phyloP scores from a whole-genome alignment of 495 filamentous ascomycete genomes.

The Penicillium egyptiacum region DNA sequence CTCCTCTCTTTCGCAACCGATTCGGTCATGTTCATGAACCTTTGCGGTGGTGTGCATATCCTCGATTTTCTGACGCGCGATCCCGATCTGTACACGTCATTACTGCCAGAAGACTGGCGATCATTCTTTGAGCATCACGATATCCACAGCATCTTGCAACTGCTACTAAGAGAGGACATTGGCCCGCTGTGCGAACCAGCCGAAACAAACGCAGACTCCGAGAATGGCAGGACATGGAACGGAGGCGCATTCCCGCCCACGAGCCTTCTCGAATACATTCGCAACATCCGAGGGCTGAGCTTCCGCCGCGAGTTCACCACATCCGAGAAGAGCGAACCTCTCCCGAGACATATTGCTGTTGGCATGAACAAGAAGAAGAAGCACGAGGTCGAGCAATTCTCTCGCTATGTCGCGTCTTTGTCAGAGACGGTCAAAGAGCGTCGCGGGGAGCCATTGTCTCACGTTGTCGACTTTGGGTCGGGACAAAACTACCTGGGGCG shows the following conservation, averaged over 20 bases:
- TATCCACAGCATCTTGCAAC: constrained; percentile 71
- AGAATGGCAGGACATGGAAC: constrained; percentile 42
- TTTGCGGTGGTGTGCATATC: constrained; percentile 93
- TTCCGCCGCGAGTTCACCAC: constrained; percentile 60
- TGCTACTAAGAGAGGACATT: constrained; percentile 71
- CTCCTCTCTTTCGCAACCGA: constrained; percentile 76
- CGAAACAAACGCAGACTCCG: not conserved
- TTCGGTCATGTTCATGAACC: constrained; percentile 72
- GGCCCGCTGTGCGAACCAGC: constrained; percentile 7
- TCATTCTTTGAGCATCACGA: constrained; percentile 68
- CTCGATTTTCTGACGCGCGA: constrained; percentile 90
- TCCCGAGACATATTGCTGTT: constrained; percentile 70
- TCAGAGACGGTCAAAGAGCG: constrained; percentile 56
- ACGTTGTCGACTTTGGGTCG: constrained; percentile 93
- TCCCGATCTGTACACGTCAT: constrained; percentile 70
- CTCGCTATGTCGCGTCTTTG: constrained; percentile 57
- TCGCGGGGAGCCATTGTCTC: constrained; percentile 61
- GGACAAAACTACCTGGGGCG: constrained; percentile 95
- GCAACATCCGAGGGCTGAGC: constrained; percentile 66
- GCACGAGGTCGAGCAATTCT: constrained; percentile 77
- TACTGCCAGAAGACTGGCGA: constrained; percentile 81
- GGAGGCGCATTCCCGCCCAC: constrained; percentile 60
- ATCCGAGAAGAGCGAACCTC: constrained; percentile 34
- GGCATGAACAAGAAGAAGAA: constrained; percentile 97
- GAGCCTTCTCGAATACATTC: constrained; percentile 71